Base-by-base conservation (phyloP, 176 grass and related monocot species). In the Musa troglodytarum region DNA sequence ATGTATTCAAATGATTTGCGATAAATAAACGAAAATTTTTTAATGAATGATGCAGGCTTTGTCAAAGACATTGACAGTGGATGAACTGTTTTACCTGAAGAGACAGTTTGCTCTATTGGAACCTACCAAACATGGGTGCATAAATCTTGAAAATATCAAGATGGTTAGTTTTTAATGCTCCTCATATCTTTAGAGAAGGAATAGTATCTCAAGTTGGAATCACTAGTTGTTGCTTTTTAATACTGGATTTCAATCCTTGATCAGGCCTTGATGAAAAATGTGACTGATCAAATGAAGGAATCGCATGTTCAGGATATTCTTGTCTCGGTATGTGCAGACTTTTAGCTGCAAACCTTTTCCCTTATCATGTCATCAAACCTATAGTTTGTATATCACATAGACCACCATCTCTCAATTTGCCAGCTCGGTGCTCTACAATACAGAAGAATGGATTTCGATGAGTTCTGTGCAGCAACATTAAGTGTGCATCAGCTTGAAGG, bases 401-500 rank as follows among this genome's bases (percentile, higher is more conserved):
- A 43, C 5, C 34, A 43, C 34, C 6, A 43, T 6, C 3, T 43
- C 34, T 43, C 34, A 43, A 13, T 56, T 55, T 16, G 34, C 13
- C 82, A 89, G 90, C 74, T 92, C 66, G 87, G 82, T 1, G 79
- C 82, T 52, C 85, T 93, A 82, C 90, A 93, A 69, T 89, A 93
- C 70, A 93, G 86, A 89, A 86, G 84, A 80, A 82, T 92, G 86
- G 86, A 89, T 63, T 92, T 92, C 10, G 83, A 92, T 43, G 90
- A 92, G 69, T 92, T 92, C 79, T 86, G 84, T 78, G 79, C 90
- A 25, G 90, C 90, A 49, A 74, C 90, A 53, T 19, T 92, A 69
- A 92, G 84, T 73, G 86, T 92, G 73, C 86, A 92, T 81, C 86
- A 92, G 69, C 86, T 92, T 17, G 90, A 92, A 86, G 86, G 83